A percentile compares a stretch with the other conserved stretches of the same genome.
Evolutionary conservation across 805 yeast species (phyloP).

Genomic region (Nakazawaea ernobii): DNA sequence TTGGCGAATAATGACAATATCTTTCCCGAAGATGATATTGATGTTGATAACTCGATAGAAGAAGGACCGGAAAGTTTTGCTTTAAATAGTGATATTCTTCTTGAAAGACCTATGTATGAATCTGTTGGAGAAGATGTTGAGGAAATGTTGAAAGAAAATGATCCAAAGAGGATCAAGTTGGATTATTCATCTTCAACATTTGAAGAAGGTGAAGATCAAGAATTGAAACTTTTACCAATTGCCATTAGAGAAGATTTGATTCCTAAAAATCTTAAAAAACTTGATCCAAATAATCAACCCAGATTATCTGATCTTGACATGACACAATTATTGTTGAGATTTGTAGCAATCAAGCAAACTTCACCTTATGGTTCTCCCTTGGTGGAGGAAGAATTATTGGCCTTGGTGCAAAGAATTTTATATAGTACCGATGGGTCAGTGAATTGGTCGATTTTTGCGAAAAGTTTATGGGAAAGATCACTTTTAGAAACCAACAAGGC

Average conservation of each 20-base stretch:
- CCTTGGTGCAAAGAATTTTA: slow-evolving; percentile 68
- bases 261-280: slow-evolving; percentile 41
- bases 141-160: slow-evolving; percentile 29
- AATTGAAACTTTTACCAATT: slow-evolving; percentile 51
- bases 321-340: slow-evolving; percentile 66
- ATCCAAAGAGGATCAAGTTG: slow-evolving; percentile 33
- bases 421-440: slow-evolving; percentile 40
- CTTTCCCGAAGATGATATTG: slow-evolving; percentile 13
- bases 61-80: slow-evolving; percentile 50
- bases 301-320: slow-evolving; percentile 61
- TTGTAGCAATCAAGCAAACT: slow-evolving; percentile 56
- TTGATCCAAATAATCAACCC: slow-evolving; percentile 86
- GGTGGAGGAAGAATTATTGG: slow-evolving; percentile 77
- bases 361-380: slow-evolving; percentile 68
- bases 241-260: slow-evolving; percentile 58
- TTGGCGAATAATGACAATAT: slow-evolving; percentile 53
- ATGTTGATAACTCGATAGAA: slow-evolving; percentile 15
- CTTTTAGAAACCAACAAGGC: slow-evolving; percentile 73
- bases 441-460: slow-evolving; percentile 74
- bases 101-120: slow-evolving; percentile 73
- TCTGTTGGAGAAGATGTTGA: slow-evolving; percentile 41
- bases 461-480: slow-evolving; percentile 89
- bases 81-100: slow-evolving; percentile 68
- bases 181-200: slow-evolving; percentile 24
- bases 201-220: slow-evolving; percentile 16